A percentile compares a stretch with the other conserved stretches of the same genome.
These are phyloP conservation scores for Quillaja saponaria DNA, from an alignment of 306 rosid genomes.

Conservation along the genomic window DNA sequence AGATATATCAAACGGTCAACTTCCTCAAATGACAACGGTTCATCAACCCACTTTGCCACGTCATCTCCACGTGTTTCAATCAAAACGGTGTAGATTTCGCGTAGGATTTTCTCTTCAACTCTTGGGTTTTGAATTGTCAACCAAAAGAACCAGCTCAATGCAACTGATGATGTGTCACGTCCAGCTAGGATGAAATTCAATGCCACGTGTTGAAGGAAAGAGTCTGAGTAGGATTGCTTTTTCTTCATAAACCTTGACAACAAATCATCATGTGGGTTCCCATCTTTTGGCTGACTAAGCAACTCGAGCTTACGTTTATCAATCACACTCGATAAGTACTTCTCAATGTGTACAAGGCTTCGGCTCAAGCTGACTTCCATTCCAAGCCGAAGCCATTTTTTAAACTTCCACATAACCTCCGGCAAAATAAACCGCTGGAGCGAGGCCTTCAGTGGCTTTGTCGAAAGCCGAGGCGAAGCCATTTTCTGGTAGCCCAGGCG, in stretches of 20 bases:
- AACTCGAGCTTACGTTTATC: constrained; percentile 78
- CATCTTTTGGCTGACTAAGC: constrained; percentile 59
- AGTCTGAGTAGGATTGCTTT: constrained; percentile 68
- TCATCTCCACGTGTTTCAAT: constrained; percentile 68
- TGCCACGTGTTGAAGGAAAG: constrained; percentile 79
- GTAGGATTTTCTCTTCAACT: constrained; percentile 60
- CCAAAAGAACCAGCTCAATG: constrained; percentile 88
- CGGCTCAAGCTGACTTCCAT: constrained; percentile 88
- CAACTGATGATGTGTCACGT: constrained; percentile 88
- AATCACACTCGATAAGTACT: constrained; percentile 72
- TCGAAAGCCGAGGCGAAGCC: constrained; percentile 74
- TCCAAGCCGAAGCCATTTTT: constrained; percentile 85
- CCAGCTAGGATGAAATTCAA: constrained; percentile 95
- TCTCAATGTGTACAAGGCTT: constrained; percentile 63
- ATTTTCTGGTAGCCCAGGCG: constrained; percentile 53
- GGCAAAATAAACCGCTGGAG: constrained; percentile 84
- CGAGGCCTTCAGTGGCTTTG: constrained; percentile 84
- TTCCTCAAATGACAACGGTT: constrained; percentile 76
- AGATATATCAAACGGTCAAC: constrained; percentile 73
- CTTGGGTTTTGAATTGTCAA: constrained; percentile 58
- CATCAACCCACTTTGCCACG: constrained; percentile 47
- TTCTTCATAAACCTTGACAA: constrained; percentile 85
- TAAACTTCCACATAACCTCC: constrained; percentile 67
- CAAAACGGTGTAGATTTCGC: constrained; percentile 58
- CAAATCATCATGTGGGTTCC: constrained; percentile 70